Evolutionary conservation across 352 stramenopile species (phyloP).

Genomic region (Phytophthora pini): DNA sequence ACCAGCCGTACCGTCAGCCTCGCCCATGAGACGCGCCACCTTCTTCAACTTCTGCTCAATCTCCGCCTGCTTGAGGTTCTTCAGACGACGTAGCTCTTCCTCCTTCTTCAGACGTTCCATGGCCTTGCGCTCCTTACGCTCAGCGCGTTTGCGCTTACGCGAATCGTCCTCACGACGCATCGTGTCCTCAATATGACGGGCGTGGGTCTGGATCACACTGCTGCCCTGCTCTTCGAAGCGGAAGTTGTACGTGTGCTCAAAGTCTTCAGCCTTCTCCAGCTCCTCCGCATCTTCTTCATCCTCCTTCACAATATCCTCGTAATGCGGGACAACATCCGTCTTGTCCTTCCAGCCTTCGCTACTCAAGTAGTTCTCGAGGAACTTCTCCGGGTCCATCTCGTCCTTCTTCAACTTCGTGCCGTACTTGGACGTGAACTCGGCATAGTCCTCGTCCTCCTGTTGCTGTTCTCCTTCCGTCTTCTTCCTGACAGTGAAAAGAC

Average conservation of each 20-base stretch:
- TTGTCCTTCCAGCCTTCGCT: slow-evolving; percentile 89
- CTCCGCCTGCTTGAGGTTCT: slow-evolving; percentile 98
- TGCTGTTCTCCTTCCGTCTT: slow-evolving; percentile 67
- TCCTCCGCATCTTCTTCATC: slow-evolving; percentile 92
- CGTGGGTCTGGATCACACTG: slow-evolving; percentile 85
- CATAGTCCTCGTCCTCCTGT: slow-evolving; percentile 75
- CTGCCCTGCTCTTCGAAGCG: slow-evolving; percentile 97
- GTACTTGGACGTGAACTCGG: slow-evolving; percentile 70
- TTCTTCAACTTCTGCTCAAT: slow-evolving; percentile 95
- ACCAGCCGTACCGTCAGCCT: slow-evolving; percentile 48
- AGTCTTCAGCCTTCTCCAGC: slow-evolving; percentile 95
- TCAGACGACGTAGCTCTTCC: slow-evolving; percentile 96
- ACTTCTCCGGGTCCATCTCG: slow-evolving; percentile 76
- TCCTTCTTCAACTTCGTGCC: slow-evolving; percentile 64
- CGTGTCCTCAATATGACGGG: slow-evolving; percentile 85
- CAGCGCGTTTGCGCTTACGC: slow-evolving; percentile 95
- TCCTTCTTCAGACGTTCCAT: slow-evolving; percentile 97
- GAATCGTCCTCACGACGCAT: slow-evolving; percentile 97
- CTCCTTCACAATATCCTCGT: slow-evolving; percentile 89
- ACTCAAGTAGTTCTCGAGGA: slow-evolving; percentile 82
- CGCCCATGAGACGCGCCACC: slow-evolving; percentile 87
- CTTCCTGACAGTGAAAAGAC: slow-evolving; percentile 74
- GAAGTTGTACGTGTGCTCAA: slow-evolving; percentile 99
- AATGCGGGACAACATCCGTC: slow-evolving; percentile 61
- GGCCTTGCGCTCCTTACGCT: slow-evolving; percentile 94